These are phyloP conservation scores for Pichia sp. DNA, from an alignment of 1,139 yeast species.

Conservation along the genomic window DNA sequence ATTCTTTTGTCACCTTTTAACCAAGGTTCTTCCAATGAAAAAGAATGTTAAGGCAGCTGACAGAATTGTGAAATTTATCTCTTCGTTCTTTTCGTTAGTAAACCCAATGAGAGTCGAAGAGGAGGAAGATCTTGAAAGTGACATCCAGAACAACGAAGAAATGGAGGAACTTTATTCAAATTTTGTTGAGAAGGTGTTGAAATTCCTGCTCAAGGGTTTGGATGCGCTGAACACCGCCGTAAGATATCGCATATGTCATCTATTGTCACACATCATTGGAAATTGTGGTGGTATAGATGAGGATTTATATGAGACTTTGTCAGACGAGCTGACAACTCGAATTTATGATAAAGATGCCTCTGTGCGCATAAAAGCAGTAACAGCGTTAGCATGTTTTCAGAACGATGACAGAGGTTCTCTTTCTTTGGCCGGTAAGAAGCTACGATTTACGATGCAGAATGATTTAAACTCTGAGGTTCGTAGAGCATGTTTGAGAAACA, in stretches of 20 bases:
- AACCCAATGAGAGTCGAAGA: conserved; percentile 28
- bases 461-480: conserved; percentile 90
- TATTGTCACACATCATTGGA: conserved; percentile 68
- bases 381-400: conserved; percentile 77
- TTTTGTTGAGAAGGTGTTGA: conserved; percentile 59
- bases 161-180: conserved; percentile 35
- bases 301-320: conserved; percentile 60
- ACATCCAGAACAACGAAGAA: conserved; percentile 28
- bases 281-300: conserved; percentile 75
- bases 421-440: conserved; percentile 46
- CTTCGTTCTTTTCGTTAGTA: conserved; percentile 56
- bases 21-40: conserved; percentile 63
- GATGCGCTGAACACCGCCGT: conserved; percentile 75
- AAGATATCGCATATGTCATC: conserved; percentile 74
- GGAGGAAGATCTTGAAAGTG: conserved; percentile 15
- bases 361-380: conserved; percentile 78
- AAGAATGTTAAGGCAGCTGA: conserved; percentile 73
- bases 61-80: conserved; percentile 68
- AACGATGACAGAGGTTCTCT: conserved; percentile 42
- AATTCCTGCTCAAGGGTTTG: conserved; percentile 68
- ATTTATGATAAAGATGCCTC: conserved; percentile 73
- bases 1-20: conserved; percentile 56
- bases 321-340: conserved; percentile 58
- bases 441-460: conserved; percentile 57
- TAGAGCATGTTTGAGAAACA: conserved; percentile 72